phyloP scores from a whole-genome alignment of 371 early-diverging fungal species.

The Mucor irregularis region DNA sequence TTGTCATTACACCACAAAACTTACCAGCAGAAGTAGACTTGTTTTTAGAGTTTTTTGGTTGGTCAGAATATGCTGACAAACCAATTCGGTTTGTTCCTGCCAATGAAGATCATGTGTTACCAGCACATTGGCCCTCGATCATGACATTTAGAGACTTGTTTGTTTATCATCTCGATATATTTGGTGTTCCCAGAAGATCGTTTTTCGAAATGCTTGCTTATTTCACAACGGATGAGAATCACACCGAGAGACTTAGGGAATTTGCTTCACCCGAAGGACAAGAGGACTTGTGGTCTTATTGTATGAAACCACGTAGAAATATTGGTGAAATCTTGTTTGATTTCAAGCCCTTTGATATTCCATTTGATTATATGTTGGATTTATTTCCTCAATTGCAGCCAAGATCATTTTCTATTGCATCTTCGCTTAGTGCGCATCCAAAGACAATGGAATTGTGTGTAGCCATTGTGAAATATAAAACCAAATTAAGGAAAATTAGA shows the following conservation, averaged over 20 bases:
- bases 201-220: constrained; percentile 86
- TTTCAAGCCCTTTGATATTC: constrained; percentile 72
- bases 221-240: constrained; percentile 72
- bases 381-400: constrained; percentile 77
- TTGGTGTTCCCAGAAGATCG: constrained; percentile 81
- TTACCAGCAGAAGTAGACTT: constrained; percentile 61
- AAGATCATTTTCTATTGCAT: constrained; percentile 85
- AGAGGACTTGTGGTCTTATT: constrained; percentile 86
- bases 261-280: constrained; percentile 81
- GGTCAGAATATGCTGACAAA: constrained; percentile 71
- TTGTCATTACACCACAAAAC: constrained; percentile 77
- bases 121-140: constrained; percentile 41
- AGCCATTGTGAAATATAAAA: constrained; percentile 86
- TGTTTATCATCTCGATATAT: constrained; percentile 76
- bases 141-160: constrained; percentile 76
- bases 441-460: constrained; percentile 71
- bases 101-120: constrained; percentile 48
- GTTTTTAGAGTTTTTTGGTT: constrained; percentile 71
- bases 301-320: constrained; percentile 76
- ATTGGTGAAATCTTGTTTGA: constrained; percentile 84
- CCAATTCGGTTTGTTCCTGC: constrained; percentile 51
- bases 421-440: constrained; percentile 48
- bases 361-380: constrained; percentile 82
- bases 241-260: constrained; percentile 79
- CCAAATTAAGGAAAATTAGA: constrained; percentile 68